Evolutionary conservation across 2,329 filamentous ascomycete species (phyloP), one percentile per base, ranked within the genome.

Genomic region (Nemania sp.): DNA sequence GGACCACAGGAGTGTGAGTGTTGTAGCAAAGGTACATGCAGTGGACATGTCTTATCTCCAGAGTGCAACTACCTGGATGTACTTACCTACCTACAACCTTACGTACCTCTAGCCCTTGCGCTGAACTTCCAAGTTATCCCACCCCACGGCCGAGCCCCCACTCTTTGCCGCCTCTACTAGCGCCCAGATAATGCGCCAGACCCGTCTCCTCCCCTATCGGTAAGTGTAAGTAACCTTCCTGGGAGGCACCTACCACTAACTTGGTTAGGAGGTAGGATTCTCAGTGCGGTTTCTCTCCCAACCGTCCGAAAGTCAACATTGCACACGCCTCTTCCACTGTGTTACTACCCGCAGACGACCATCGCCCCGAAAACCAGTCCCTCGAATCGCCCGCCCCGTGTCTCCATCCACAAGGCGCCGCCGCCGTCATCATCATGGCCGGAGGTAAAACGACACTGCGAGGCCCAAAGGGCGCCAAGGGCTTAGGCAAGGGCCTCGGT

Each of bases 401-500:
- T 34, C 20, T n/a, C 20, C 11, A 15, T 18, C 3, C 11, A 32
- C 17, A 2, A 35, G 17, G 11, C 15, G 37, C 17, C 25, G n/a
- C n/a, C n/a, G n/a, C n/a, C n/a, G n/a, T n/a, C 12, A 20, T 40
- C 34, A n/a, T 9, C 11, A 60, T 60, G 57, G 39, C 57, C 2
- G 57, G 57, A 12, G 57, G 57, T 1, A 60, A 60, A 32, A 35
- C 53, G 5, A 37, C 67, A 18, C 60, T 57, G 2, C 65, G 65
- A 9, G 62, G 65, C 15, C 63, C 60, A 1, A 69, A 65, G 13
- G 68, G 69, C 2, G 59, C 61, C 0, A 68, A 65, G n/a, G 70
- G 70, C 1, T 54, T 72, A 0, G 52, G 50, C 10, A 68, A 65
- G 13, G 69, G 69, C 1, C 49, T 72, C 0, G 68, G 69, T 1